These are phyloP conservation scores for Hippophae rhamnoides DNA, from an alignment of 306 rosid genomes.

Conservation along the genomic window DNA sequence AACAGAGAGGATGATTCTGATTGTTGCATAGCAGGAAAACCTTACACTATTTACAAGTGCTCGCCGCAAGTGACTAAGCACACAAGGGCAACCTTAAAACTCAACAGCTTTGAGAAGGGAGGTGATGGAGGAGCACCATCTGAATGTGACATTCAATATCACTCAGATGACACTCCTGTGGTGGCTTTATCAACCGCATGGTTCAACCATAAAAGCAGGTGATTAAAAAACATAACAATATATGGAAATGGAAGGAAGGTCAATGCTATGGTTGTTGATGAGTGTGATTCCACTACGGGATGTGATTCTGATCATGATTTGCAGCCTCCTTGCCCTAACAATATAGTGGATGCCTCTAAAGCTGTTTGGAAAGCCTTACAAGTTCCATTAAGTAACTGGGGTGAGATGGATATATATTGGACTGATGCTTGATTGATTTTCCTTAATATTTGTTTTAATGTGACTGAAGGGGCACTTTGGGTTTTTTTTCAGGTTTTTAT, in stretches of 20 bases:
- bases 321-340: background rate
- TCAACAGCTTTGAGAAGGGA: background rate
- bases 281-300: background rate
- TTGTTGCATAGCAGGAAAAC: background rate
- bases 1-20: background rate
- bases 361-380: background rate
- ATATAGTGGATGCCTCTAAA: background rate
- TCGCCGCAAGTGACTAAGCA: background rate
- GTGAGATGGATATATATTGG: background rate
- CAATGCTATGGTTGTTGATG: background rate
- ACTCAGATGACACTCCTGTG: background rate
- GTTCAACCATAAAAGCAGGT: background rate
- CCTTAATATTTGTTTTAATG: too few relatives aligned
- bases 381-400: background rate
- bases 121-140: background rate
- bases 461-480: too few relatives aligned
- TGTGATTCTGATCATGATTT: background rate
- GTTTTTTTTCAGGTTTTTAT: too few relatives aligned
- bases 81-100: background rate
- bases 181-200: background rate
- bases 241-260: background rate
- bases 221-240: background rate
- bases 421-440: background rate
- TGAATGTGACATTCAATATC: conserved; percentile 1
- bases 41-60: background rate